These are phyloP conservation scores for Polytrichum commune DNA, from an alignment of 225 moss, liverwort and hornwort genomes.

Conservation along the genomic window DNA sequence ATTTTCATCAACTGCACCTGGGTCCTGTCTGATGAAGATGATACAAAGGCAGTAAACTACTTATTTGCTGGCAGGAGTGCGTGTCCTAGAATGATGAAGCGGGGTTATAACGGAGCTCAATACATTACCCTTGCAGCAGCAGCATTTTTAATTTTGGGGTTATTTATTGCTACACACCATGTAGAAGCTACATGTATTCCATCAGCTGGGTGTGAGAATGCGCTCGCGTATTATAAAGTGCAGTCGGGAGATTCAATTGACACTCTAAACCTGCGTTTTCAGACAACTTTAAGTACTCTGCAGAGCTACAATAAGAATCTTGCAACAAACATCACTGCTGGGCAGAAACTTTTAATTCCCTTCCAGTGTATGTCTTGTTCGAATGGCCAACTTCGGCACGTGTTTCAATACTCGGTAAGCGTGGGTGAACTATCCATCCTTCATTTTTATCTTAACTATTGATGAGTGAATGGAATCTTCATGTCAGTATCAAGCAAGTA, in stretches of 20 bases:
- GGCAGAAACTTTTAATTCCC: constrained; percentile 28
- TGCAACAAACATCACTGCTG: constrained; percentile 16
- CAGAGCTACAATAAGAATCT: constrained; percentile 29
- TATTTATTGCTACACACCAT: constrained; percentile 7
- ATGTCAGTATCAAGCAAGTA: too few species aligned
- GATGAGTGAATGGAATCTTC: too few species aligned
- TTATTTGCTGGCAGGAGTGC: constrained; percentile 1
- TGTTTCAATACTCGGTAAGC: constrained; percentile 30
- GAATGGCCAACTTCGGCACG: constrained; percentile 28
- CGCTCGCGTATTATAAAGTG: constrained; percentile 40
- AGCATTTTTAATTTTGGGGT: constrained; percentile 7
- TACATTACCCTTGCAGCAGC: constrained; percentile 3
- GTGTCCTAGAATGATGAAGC: constrained; percentile 23
- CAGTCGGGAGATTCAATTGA: constrained; percentile 14
- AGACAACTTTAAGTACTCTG: neutral
- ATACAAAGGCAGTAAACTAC: constrained; percentile 19
- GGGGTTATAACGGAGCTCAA: constrained; percentile 1
- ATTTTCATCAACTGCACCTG: neutral
- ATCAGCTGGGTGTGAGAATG: constrained; percentile 29
- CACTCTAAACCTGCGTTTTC: constrained; percentile 15
- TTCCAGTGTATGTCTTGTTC: constrained; percentile 35
- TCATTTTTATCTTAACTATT: too few species aligned
- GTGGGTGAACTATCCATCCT: too few species aligned
- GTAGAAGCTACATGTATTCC: constrained; percentile 37
- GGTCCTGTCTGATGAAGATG: constrained; percentile 13